A percentile compares a stretch with the other conserved stretches of the same genome.
Evolutionary conservation across 495 filamentous ascomycete genomes (phyloP).

Genomic region (Tuber umbilicatum): DNA sequence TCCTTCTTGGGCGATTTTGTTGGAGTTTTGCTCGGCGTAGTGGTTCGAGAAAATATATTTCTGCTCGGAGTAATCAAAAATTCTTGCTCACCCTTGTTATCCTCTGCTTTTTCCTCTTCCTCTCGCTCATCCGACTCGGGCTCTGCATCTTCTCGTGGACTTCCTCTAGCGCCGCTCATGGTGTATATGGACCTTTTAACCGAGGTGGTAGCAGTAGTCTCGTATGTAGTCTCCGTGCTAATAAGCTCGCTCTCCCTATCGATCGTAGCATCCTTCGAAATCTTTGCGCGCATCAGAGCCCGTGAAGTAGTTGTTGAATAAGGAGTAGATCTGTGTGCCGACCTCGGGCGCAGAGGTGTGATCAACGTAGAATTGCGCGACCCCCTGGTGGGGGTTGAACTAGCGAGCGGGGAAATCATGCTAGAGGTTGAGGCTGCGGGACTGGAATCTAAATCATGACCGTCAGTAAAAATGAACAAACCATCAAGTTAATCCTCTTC

Average conservation of each 20-base stretch:
- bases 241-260: conserved; percentile 28
- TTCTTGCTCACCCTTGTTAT: conserved; percentile 14
- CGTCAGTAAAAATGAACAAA: neutral
- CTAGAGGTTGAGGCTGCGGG: neutral
- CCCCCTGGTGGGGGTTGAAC: conserved; percentile 7
- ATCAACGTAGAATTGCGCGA: conserved; percentile 32
- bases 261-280: conserved; percentile 20
- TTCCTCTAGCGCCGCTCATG: conserved; percentile 35
- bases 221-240: conserved; percentile 26
- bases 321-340: conserved; percentile 29
- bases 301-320: conserved; percentile 36
- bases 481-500: neutral
- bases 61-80: conserved; percentile 28
- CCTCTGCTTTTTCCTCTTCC: conserved; percentile 32
- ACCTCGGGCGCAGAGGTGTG: conserved; percentile 30
- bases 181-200: conserved; percentile 22
- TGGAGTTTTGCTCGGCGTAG: conserved; percentile 25
- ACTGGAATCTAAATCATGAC: neutral
- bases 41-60: conserved; percentile 25
- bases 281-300: conserved; percentile 34
- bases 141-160: neutral
- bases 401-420: neutral
- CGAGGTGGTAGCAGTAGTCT: conserved; percentile 13
- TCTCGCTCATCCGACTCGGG: conserved; percentile 21
- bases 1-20: conserved; percentile 21